Base-by-base conservation (phyloP, 2,329 filamentous ascomycete species). In the Fusarium proliferatum region DNA sequence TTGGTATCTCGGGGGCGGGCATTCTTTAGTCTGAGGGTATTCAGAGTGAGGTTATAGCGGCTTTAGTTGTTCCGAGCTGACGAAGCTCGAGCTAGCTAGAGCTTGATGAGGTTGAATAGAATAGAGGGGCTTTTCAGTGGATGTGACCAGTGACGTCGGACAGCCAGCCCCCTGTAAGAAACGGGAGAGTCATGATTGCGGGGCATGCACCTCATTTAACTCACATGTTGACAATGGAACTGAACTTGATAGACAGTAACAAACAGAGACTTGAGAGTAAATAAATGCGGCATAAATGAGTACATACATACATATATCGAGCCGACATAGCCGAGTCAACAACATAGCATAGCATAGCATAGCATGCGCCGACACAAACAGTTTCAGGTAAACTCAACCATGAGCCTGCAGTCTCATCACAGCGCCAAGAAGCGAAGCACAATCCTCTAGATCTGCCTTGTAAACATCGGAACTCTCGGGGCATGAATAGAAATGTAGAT, bases 1-100 rank as follows among this genome's bases (percentile, higher is more conserved):
- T 96, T 5, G 95, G 94, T 51, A 97, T 97, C 30, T 91, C 88
- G 45, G 90, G 85, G 36, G 91, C 89, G 52, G 93, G 88, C 93
- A 95, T 95, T 57, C 41, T 53, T 23, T 41, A 34, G 38, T 59
- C 15, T 59, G 61, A 67, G 48, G 52, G 39, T 55, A 61, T 66
- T 59, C 59, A 34, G 56, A 55, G 43, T 61, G 56, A 53, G 17
- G 39, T 34, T 33, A 48, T 51, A 39, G 17, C 19, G 41, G 39
- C 21, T 45, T 41, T 57, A 36, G 48, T 66, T 70, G 41, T 48
- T 71, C 61, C 51, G 45, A 39, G 49, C 64, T 57, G 58, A 63
- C 17, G 41, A 42, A 38, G 49, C 41, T 62, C 13, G 36, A 45
- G 51, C 34, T 42, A 51, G 30, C 46, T 34, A 10, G 53, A 53